Percentiles rank a stretch among this genome's conserved stretches.
Evolutionary conservation across 768 basidiomycete genomes (phyloP).

Genomic region (Phaeotremella fagi): DNA sequence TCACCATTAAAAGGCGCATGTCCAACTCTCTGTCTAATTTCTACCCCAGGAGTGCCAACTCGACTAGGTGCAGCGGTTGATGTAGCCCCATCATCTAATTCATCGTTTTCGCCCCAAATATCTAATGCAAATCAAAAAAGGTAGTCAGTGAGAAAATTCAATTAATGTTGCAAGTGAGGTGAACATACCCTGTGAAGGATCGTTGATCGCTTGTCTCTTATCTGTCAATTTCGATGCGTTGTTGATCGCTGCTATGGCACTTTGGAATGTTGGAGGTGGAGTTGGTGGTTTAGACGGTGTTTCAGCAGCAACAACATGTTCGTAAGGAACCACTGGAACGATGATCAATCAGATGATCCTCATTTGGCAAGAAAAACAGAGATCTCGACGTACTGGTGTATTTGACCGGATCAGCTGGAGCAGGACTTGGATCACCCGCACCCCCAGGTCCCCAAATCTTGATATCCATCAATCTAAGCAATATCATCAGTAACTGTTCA

Average conservation of each 20-base stretch:
- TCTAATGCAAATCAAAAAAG: conserved; percentile 14
- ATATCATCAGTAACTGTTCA: background rate
- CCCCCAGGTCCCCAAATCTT: conserved; percentile 59
- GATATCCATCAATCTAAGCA: conserved; percentile 52
- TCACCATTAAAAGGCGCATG: conserved; percentile 18
- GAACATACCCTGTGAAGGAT: conserved; percentile 36
- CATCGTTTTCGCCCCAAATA: conserved; percentile 44
- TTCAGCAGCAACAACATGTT: conserved; percentile 52
- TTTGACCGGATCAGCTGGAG: conserved; percentile 55
- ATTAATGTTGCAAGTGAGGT: background rate
- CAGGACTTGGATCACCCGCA: conserved; percentile 47
- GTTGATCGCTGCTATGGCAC: conserved; percentile 39
- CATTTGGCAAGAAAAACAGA: background rate
- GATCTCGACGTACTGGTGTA: conserved; percentile 53
- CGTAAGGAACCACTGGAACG: conserved; percentile 61
- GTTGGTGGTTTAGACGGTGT: conserved; percentile 15
- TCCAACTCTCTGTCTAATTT: conserved; percentile 5
- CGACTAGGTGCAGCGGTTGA: conserved; percentile 18
- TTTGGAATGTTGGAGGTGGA: conserved; percentile 44
- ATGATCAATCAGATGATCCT: too few relatives aligned
- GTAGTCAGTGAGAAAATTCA: background rate
- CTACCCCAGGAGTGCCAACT: conserved; percentile 22
- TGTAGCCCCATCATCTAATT: conserved; percentile 14
- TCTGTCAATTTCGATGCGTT: conserved; percentile 57
- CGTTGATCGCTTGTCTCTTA: conserved; percentile 54